Conservation (phyloP, 148 eudicot genomes). For the Camellia granthamiana region DNA sequence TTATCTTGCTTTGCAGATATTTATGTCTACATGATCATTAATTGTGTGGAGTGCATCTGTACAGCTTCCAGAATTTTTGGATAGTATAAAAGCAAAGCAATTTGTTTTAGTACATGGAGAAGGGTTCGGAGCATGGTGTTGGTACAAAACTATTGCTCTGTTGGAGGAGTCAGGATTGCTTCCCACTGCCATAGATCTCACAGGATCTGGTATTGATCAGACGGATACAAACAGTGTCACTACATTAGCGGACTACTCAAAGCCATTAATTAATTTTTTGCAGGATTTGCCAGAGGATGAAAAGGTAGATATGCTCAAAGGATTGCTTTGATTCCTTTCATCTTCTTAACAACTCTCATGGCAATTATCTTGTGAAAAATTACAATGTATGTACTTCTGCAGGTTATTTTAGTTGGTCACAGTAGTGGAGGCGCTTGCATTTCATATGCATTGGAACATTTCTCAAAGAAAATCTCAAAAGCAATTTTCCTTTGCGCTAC, state of each 20-base stretch:
- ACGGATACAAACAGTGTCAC: slow-evolving; percentile 57
- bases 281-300: slow-evolving; percentile 67
- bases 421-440: slow-evolving; percentile 92
- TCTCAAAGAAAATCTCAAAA: slow-evolving; percentile 69
- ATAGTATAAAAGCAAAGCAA: slow-evolving; percentile 60
- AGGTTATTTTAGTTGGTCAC: slow-evolving; percentile 97
- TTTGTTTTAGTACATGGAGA: slow-evolving; percentile 86
- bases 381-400: slow-evolving; percentile 8
- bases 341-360: neutral
- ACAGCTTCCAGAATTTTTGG: slow-evolving; percentile 70
- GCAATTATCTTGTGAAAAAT: slow-evolving; percentile 2
- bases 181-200: slow-evolving; percentile 80
- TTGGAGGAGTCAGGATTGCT: slow-evolving; percentile 80
- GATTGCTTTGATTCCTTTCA: neutral
- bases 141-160: slow-evolving; percentile 92
- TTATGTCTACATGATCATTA: neutral
- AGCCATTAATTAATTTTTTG: slow-evolving; percentile 64
- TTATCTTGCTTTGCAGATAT: neutral
- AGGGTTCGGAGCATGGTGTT: slow-evolving; percentile 99
- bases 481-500: slow-evolving; percentile 85
- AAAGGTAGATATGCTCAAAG: slow-evolving; percentile 42
- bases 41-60: slow-evolving; percentile 2
- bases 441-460: slow-evolving; percentile 81
- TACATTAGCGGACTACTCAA: slow-evolving; percentile 70
- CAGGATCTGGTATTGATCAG: slow-evolving; percentile 85